Evolutionary conservation across 2,329 filamentous ascomycete species (phyloP).

Genomic region (Mycogone perniciosa): DNA sequence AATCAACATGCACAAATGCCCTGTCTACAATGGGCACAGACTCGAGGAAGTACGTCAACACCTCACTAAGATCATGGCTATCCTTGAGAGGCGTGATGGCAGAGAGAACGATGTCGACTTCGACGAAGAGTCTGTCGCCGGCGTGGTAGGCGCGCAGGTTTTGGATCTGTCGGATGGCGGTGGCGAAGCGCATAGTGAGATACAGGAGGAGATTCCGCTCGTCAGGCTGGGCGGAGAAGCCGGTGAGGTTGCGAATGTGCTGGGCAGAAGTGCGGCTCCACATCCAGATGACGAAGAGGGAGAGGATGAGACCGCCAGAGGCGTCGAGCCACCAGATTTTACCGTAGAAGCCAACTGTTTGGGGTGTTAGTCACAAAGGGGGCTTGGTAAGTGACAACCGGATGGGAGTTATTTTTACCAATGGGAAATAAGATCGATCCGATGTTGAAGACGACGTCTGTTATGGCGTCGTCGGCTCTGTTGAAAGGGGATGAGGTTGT

Average conservation of each 20-base stretch:
- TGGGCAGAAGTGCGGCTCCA: constrained; percentile 68
- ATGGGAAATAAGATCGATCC: constrained; percentile 86
- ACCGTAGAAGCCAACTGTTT: constrained; percentile 62
- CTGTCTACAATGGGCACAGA: constrained; percentile 73
- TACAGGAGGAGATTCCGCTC: constrained; percentile 83
- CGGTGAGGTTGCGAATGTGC: constrained; percentile 75
- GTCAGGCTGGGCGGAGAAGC: constrained; percentile 70
- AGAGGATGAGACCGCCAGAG: constrained; percentile 71
- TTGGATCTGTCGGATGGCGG: constrained; percentile 79
- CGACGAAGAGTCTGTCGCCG: constrained; percentile 76
- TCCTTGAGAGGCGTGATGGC: constrained; percentile 69
- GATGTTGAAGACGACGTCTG: constrained; percentile 84
- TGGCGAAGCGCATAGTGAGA: constrained; percentile 88
- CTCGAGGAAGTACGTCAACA: constrained; percentile 76
- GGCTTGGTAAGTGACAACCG: background rate
- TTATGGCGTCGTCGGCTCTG: constrained; percentile 48
- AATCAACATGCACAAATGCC: constrained; percentile 63
- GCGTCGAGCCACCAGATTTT: constrained; percentile 79
- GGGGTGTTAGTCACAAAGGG: background rate
- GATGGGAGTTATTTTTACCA: constrained; percentile 26
- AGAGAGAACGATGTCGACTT: constrained; percentile 77
- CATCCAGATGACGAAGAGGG: constrained; percentile 69
- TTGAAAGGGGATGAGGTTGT: constrained; percentile 8
- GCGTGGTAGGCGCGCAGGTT: constrained; percentile 79
- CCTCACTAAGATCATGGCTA: constrained; percentile 72